Base-by-base conservation (phyloP, 2,329 filamentous ascomycete genomes). In the Cladosporium cucumerinum region DNA sequence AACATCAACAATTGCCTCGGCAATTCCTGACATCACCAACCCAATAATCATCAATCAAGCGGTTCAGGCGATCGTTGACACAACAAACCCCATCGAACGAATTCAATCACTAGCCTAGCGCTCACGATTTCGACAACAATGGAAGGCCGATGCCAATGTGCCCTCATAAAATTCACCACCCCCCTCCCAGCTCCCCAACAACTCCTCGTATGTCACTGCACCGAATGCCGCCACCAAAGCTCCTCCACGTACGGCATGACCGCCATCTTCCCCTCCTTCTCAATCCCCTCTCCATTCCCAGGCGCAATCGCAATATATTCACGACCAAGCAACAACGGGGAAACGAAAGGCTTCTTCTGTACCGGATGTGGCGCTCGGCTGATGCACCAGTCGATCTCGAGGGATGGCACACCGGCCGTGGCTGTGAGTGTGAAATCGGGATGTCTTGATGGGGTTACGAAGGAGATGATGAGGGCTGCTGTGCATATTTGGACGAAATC, bases 181-280 rank as follows among this genome's bases (percentile, higher is more conserved):
- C 65, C 65, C 25, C 32, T 52, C 26, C 2, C 26, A 7, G 23
- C 54, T 7, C 65, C 65, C 10, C 43, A 34, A 14, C 25, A 30
- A 30, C 61, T 66, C 36, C 28, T 61, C 23, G 23, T 61, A 16
- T 66, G 65, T 57, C 65, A 66, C 62, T 67, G 66, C 49, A 66
- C 60, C 43, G 54, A 67, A 43, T 67, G 66, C 59, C 64, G 64
- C 46, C 52, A 55, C 23, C 66, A 67, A 46, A 66, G 64, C 55
- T 55, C 64, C 4, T 66, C 66, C 14, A 60, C 66, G 6, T 67
- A 61, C 36, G 66, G 66, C 36, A 65, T 63, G 52, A 62, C 63
- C 7, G 65, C 65, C 7, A 23, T 62, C 28, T 67, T 67, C 58
- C 65, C 65, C 7, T 28, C 52, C 23, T 65, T 66, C 39, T 21